phyloP scores from a whole-genome alignment of 2,329 filamentous ascomycete genomes.

The Fusarium transvaalense region DNA sequence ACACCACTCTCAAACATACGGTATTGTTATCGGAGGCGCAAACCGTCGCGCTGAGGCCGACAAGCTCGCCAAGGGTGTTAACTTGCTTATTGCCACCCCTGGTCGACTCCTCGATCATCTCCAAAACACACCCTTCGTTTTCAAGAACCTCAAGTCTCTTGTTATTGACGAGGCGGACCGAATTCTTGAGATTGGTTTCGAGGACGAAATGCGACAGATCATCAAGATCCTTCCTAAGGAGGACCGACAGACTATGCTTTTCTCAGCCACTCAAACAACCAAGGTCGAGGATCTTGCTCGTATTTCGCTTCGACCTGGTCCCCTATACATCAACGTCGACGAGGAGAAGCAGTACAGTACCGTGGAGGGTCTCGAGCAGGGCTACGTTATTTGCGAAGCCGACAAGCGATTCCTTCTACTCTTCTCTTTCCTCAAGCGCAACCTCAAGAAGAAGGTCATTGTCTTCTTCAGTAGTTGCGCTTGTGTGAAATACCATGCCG shows the following conservation, averaged over 20 bases:
- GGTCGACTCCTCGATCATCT: conserved; percentile 94
- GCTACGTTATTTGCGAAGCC: conserved; percentile 92
- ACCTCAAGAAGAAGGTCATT: conserved; percentile 96
- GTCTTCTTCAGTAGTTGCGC: conserved; percentile 95
- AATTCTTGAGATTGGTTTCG: conserved; percentile 96
- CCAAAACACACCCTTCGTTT: conserved; percentile 90
- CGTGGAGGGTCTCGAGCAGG: conserved; percentile 93
- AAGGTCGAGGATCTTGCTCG: conserved; percentile 97
- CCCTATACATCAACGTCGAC: conserved; percentile 97
- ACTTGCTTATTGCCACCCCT: conserved; percentile 93
- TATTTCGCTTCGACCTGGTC: conserved; percentile 90
- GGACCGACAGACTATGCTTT: conserved; percentile 95
- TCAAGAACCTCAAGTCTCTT: conserved; percentile 92
- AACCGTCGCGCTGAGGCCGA: conserved; percentile 92
- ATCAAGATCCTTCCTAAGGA: conserved; percentile 92
- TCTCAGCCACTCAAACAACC: conserved; percentile 97
- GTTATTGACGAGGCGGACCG: conserved; percentile 98
- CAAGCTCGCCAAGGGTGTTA: conserved; percentile 94
- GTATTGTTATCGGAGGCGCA: conserved; percentile 95
- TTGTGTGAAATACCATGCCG: conserved; percentile 94
- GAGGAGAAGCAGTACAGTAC: conserved; percentile 90
- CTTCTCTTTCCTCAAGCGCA: conserved; percentile 91
- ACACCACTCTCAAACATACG: conserved; percentile 92
- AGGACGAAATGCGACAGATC: conserved; percentile 97
- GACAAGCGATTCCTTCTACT: conserved; percentile 94